These are phyloP conservation scores for Rubus idaeus DNA, from an alignment of 306 rosid species.

Conservation along the genomic window DNA sequence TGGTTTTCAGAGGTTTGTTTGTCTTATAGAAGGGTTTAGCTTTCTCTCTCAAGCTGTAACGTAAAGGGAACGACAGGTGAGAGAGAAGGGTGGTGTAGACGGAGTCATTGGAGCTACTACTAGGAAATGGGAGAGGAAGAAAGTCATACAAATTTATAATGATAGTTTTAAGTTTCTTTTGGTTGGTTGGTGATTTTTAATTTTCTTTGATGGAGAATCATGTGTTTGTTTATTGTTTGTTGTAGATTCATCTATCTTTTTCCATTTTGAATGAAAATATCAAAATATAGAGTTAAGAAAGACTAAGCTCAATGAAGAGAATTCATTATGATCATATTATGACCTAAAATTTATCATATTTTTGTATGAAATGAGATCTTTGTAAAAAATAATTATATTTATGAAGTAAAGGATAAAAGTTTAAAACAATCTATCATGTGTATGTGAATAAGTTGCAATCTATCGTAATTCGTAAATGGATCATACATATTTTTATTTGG, in stretches of 20 bases:
- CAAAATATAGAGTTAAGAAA: not conserved
- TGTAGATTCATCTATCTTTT: not conserved
- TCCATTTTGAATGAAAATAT: not conserved
- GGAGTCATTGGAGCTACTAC: constrained; percentile 44
- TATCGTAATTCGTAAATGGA: too few relatives aligned
- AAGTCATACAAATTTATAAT: not conserved
- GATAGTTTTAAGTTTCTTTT: not conserved
- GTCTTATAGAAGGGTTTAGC: constrained; percentile 32
- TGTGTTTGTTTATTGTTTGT: not conserved
- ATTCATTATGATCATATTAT: not conserved
- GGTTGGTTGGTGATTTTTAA: not conserved
- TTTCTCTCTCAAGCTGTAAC: constrained; percentile 52
- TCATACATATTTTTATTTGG: too few relatives aligned
- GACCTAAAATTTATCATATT: too few relatives aligned
- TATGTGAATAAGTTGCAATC: not conserved
- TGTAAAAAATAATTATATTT: too few relatives aligned
- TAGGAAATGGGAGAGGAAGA: not conserved
- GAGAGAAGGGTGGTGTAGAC: constrained; percentile 38
- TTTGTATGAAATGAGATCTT: too few relatives aligned
- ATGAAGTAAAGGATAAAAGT: too few relatives aligned
- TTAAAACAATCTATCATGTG: not conserved
- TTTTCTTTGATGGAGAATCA: not conserved
- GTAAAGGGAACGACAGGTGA: constrained; percentile 47
- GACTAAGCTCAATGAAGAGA: not conserved
- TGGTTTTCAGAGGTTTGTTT: constrained; percentile 8